phyloP scores from a whole-genome alignment of 257 asterid species.

The Solanum okadae region DNA sequence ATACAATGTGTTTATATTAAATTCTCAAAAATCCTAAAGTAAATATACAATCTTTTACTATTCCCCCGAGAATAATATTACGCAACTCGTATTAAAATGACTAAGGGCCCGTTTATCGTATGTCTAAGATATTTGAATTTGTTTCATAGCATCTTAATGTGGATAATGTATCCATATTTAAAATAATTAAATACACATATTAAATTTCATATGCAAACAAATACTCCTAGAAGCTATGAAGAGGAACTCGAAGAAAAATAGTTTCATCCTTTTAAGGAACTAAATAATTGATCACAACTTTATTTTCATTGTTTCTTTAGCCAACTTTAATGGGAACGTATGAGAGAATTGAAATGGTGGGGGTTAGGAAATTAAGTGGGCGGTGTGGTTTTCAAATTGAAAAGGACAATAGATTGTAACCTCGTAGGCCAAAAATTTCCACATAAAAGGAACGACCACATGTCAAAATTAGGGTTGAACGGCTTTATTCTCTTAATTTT shows the following conservation, averaged over 20 bases:
- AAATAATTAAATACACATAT: neutral
- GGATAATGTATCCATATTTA: neutral
- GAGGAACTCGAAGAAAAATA: neutral
- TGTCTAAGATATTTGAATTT: neutral
- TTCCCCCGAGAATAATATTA: neutral
- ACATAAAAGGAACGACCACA: neutral
- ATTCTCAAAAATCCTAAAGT: neutral
- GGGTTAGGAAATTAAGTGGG: neutral
- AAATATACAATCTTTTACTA: neutral
- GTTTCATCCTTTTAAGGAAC: neutral
- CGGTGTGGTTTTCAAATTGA: neutral
- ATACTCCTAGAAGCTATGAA: neutral
- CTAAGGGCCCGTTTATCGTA: neutral
- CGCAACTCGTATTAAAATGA: neutral
- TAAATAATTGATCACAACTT: neutral
- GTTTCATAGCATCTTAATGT: neutral
- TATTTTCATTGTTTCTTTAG: neutral
- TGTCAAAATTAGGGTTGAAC: neutral
- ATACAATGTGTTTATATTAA: neutral
- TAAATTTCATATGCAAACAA: neutral
- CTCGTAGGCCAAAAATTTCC: neutral
- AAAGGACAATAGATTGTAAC: neutral
- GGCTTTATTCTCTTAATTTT: neutral
- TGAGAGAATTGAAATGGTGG: neutral
- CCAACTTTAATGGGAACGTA: neutral